phyloP scores from a whole-genome alignment of 306 rosid genomes.

The Glycine tomentella region DNA sequence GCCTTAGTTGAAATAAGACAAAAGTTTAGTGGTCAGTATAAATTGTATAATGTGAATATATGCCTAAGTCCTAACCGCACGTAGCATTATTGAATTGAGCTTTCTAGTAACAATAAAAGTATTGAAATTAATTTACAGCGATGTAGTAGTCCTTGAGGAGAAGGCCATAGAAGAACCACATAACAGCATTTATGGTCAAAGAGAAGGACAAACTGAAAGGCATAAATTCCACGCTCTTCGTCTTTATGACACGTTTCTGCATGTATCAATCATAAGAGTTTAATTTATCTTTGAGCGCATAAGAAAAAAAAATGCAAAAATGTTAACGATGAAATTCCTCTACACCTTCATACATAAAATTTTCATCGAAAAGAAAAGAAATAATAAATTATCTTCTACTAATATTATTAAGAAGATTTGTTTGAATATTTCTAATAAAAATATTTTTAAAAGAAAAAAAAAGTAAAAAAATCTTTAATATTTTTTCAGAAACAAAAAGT shows the following conservation, averaged over 20 bases:
- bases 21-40: neutral
- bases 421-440: neutral
- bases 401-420: neutral
- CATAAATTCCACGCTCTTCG: constrained; percentile 89
- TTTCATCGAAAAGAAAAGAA: too few species aligned
- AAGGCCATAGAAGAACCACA: constrained; percentile 96
- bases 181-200: constrained; percentile 78
- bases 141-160: constrained; percentile 78
- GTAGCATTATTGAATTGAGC: neutral
- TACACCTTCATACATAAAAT: too few species aligned
- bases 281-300: neutral
- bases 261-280: neutral
- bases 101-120: too few species aligned
- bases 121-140: constrained; percentile 64
- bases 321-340: too few species aligned
- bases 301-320: too few species aligned
- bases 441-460: neutral
- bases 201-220: constrained; percentile 83
- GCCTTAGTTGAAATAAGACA: neutral
- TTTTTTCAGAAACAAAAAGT: too few species aligned
- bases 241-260: constrained; percentile 77
- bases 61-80: neutral
- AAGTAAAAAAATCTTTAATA: neutral
- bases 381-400: neutral
- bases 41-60: neutral